Evolutionary conservation across 495 filamentous ascomycete species (phyloP), one percentile per base, ranked within the genome.

Genomic region (Glonium stellatum): DNA sequence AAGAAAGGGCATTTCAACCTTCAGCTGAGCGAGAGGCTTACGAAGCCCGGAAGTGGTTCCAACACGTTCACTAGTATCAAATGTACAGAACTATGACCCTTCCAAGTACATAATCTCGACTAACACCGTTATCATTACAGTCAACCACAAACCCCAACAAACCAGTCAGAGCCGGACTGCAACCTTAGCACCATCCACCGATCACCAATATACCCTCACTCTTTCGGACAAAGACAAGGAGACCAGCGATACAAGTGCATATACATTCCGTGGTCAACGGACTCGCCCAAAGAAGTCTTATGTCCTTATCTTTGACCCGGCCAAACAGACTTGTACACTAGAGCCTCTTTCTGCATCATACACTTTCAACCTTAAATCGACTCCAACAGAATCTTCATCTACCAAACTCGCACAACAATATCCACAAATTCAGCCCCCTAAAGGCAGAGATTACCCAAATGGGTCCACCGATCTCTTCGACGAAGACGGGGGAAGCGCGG

Each of bases 311-410:
- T 84, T 82, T 62, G 78, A 84, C 60, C 69, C 77, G 3, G 64
- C 69, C 1, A 74, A 75, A 9, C 78, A 81, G 57, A 74, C 70
- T 12, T 79, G 81, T 49, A 77, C 79, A 8, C 69, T 83, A 22
- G 79, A 82, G 59, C 73, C 77, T 15, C 71, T 84, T 9, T 67
- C 74, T 54, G 75, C 74, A 23, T 75, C 77, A 25, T 72, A 81
- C 61, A 80, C 80, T 60, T 83, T 84, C 76, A 84, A 84, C 57
- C 72, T 84, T 6, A 72, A 73, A 22, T 76, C 78, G 34, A 76
- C 78, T n/a, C 25, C 35, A 1, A 35, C 22, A 11, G 61, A 65
- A 12, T n/a, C 62, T n/a, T 63, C 64, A 8, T 49, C 52, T 18
- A 18, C 51, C 44, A 59, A 59, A 34, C 47, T 59, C 9, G 44